Base-by-base conservation (phyloP, 805 yeast species). In the Cyberlindnera bimundalis region DNA sequence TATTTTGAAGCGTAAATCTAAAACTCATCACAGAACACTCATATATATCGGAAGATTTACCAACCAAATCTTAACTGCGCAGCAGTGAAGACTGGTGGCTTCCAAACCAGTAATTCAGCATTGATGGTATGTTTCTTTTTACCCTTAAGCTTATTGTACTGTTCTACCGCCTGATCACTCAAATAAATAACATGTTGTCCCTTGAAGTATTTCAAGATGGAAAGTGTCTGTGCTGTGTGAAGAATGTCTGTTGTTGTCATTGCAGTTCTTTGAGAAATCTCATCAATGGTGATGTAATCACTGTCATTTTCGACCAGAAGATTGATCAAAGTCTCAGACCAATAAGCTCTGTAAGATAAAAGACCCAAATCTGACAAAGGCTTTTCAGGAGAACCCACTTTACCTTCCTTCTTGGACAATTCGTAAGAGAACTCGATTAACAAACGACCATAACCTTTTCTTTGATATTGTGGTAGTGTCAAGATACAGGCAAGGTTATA, bases 401-500 rank as follows among this genome's bases (percentile, higher is more conserved):
- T 93, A 38, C 83, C 80, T 57, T 93, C 99, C 38, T 80, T 83
- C 55, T 83, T 81, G 3, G 96, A 84, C 31, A 93, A 68, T 67
- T 86, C 95, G 61, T 93, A 93, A 4, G 96, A 87, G 59, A 93
- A 91, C 55, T 91, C 96, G 53, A 93, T 93, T 48, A 93, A 71
- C 29, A 93, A 68, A 52, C 90, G 82, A 47, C 99, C 99, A 61
- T 78, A 93, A 1, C 99, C 99, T 66, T 76, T 86, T 55, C 96
- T 77, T 64, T 93, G 99, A 65, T 91, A 93, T 57, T 93, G 96
- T 3, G 99, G 99, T 39, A 93, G 65, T 0, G 98, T 90, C 52
- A 93, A 70, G 56, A 93, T 93, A 78, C 99, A 93, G 0, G 99
- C 99, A 33, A 93, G 95, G 59, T 93, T 93, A 65, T 91, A 93